Evolutionary conservation across 176 grass and related monocot genomes (phyloP).

Genomic region (Bromus sterilis): DNA sequence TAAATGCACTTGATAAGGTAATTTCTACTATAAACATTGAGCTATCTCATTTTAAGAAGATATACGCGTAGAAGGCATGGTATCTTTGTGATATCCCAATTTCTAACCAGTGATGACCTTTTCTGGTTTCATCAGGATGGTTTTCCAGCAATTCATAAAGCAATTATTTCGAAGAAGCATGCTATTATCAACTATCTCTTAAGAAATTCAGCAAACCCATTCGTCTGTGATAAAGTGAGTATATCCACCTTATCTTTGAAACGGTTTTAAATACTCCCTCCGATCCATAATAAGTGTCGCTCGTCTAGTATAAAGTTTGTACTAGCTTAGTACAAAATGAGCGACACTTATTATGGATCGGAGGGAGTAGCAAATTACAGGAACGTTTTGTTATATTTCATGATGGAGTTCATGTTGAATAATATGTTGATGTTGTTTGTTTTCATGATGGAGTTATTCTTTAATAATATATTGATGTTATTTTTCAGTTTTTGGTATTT

Average conservation of each 20-base stretch:
- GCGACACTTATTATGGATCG: no score
- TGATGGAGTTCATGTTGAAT: background rate
- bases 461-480: background rate
- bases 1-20: slow-evolving; percentile 93
- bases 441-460: background rate
- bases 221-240: slow-evolving; percentile 71
- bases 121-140: slow-evolving; percentile 48
- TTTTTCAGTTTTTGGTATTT: background rate
- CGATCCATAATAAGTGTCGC: no score
- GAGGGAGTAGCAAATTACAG: background rate
- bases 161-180: slow-evolving; percentile 88
- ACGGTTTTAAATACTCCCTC: background rate
- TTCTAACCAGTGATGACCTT: background rate
- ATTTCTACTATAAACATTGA: background rate
- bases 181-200: slow-evolving; percentile 89
- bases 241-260: background rate
- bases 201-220: slow-evolving; percentile 95
- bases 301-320: no score
- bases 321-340: no score
- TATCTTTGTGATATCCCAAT: background rate
- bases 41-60: background rate
- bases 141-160: slow-evolving; percentile 75
- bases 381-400: background rate
- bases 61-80: background rate
- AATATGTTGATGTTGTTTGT: background rate